Conservation (phyloP, 495 filamentous ascomycete genomes). For the Tuber aestivum region DNA sequence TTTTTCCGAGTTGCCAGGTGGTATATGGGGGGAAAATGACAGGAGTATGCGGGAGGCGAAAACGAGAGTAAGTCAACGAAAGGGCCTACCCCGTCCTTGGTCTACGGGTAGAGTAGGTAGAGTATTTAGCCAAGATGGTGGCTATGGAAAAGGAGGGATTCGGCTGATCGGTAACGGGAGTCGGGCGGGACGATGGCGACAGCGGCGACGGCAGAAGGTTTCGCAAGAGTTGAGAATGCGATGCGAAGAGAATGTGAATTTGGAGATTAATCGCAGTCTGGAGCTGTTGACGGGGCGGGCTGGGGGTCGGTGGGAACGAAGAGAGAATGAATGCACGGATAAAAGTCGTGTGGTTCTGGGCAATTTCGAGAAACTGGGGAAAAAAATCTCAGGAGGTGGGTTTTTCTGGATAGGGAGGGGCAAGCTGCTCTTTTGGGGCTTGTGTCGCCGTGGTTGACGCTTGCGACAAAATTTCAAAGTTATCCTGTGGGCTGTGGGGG, state of each 20-base stretch:
- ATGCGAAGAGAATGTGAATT: neutral
- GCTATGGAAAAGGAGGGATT: neutral
- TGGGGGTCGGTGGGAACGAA: neutral
- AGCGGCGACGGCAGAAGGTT: neutral
- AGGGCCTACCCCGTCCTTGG: neutral
- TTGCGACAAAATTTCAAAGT: neutral
- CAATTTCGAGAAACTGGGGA: slow-evolving; percentile 1
- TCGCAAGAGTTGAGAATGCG: neutral
- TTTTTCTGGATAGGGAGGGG: neutral
- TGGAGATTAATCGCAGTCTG: neutral
- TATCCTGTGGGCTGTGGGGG: neutral
- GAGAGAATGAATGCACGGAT: neutral
- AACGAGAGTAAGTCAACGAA: neutral
- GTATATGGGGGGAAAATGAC: neutral
- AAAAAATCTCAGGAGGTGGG: slow-evolving; percentile 2
- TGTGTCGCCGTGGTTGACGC: neutral
- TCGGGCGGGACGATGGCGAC: neutral
- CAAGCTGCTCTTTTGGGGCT: neutral
- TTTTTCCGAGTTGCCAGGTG: neutral
- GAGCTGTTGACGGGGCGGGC: neutral
- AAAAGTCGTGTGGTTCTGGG: neutral
- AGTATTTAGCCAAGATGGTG: neutral
- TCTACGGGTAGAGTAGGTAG: too few species aligned
- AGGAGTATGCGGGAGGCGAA: neutral
- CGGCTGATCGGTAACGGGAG: neutral